Evolutionary conservation across 441 rosid genomes (phyloP).

Genomic region (Raphanus hybrid): DNA sequence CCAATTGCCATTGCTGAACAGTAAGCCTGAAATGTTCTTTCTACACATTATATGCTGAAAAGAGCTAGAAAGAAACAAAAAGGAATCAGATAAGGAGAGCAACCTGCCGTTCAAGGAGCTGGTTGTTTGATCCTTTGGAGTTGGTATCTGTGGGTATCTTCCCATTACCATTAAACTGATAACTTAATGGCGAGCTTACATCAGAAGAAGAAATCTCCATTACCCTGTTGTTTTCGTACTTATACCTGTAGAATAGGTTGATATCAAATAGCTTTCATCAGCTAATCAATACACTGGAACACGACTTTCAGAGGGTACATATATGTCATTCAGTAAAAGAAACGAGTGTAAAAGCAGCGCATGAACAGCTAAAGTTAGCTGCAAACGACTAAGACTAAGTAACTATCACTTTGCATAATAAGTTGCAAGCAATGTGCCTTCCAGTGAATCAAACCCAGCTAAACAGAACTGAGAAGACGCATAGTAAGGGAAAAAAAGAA

Average conservation of each 20-base stretch:
- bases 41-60: too few relatives aligned
- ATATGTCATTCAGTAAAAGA: background rate
- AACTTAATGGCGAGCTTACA: conserved; percentile 65
- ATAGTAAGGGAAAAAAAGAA: conserved; percentile 4
- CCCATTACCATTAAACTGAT: conserved; percentile 78
- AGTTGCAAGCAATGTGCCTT: background rate
- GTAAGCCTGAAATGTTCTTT: too few relatives aligned
- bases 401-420: conserved; percentile 3
- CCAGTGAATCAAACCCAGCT: background rate
- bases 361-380: background rate
- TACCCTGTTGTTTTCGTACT: conserved; percentile 82
- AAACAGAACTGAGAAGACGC: background rate
- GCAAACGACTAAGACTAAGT: background rate
- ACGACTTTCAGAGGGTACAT: too few relatives aligned
- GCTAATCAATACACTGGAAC: too few relatives aligned
- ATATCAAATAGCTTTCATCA: too few relatives aligned
- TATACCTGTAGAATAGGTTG: conserved; percentile 52
- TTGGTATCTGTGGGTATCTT: conserved; percentile 62
- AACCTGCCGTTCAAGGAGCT: conserved; percentile 88
- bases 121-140: conserved; percentile 80
- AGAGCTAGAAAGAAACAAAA: background rate
- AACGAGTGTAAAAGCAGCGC: background rate
- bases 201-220: conserved; percentile 77
- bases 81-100: conserved; percentile 28
- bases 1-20: too few relatives aligned